These are phyloP conservation scores for Peterozyma toletana DNA, from an alignment of 805 yeast species.

Conservation along the genomic window DNA sequence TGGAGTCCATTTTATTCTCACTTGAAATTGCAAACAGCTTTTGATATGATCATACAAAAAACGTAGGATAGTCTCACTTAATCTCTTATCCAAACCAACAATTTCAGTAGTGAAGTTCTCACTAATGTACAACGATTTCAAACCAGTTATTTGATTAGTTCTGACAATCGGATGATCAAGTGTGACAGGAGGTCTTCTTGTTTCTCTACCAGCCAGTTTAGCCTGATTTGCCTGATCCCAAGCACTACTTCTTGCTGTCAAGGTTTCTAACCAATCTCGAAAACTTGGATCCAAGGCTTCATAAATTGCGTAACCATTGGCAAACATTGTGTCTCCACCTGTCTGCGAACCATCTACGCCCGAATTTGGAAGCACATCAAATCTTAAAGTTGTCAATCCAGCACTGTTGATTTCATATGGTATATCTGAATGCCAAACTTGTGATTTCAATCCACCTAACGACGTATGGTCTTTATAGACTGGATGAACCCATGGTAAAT, in stretches of 20 bases:
- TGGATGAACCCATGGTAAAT: slow-evolving; percentile 24
- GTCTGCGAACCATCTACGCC: slow-evolving; percentile 36
- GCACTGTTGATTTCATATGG: slow-evolving; percentile 61
- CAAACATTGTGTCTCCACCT: slow-evolving; percentile 40
- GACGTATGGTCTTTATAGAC: slow-evolving; percentile 22
- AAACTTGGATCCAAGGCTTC: slow-evolving; percentile 41
- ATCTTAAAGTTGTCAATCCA: slow-evolving; percentile 36
- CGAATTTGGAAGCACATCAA: slow-evolving; percentile 47
- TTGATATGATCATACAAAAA: slow-evolving; percentile 25
- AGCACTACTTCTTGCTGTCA: slow-evolving; percentile 44
- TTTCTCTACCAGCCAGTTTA: slow-evolving; percentile 28
- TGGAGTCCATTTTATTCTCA: slow-evolving; percentile 45
- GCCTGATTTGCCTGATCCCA: slow-evolving; percentile 29
- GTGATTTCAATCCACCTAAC: slow-evolving; percentile 1
- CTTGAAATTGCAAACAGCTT: slow-evolving; percentile 31
- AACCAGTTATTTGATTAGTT: slow-evolving; percentile 40
- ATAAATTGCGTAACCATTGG: slow-evolving; percentile 36
- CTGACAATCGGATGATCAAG: slow-evolving; percentile 44
- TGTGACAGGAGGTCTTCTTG: slow-evolving; percentile 39
- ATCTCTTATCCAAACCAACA: slow-evolving; percentile 57
- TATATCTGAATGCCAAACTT: slow-evolving; percentile 40
- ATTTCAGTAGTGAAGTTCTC: slow-evolving; percentile 51
- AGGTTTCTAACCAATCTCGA: slow-evolving; percentile 28
- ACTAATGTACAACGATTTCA: slow-evolving; percentile 36
- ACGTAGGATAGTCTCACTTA: slow-evolving; percentile 46